These are phyloP conservation scores for Candida sakaeoensis DNA, from an alignment of 805 yeast species.

Conservation along the genomic window DNA sequence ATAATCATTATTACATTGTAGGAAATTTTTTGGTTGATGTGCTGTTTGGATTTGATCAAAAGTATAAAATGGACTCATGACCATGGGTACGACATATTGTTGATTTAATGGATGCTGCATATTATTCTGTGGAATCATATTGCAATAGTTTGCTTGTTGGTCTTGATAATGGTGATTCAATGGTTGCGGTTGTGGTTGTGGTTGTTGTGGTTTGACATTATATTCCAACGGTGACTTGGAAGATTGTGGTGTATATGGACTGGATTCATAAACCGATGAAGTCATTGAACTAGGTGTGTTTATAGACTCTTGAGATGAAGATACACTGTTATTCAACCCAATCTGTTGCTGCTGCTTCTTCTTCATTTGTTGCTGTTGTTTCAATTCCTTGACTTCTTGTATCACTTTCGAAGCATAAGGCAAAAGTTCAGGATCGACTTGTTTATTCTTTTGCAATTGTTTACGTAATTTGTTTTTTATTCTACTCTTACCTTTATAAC, in stretches of 20 bases:
- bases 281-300: conserved; percentile 7
- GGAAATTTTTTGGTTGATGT: conserved; percentile 3
- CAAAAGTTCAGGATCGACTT: conserved; percentile 14
- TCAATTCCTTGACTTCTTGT: conserved; percentile 8
- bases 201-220: conserved; percentile 4
- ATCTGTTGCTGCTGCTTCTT: conserved; percentile 2
- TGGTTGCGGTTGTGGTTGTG: conserved; percentile 7
- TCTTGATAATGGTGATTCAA: no score
- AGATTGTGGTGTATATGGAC: conserved; percentile 9
- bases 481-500: conserved; percentile 42
- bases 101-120: conserved; percentile 2
- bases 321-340: conserved; percentile 2
- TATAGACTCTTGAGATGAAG: conserved; percentile 1
- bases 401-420: conserved; percentile 11
- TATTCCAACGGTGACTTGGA: conserved; percentile 6
- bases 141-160: background rate
- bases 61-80: background rate
- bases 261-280: conserved; percentile 2
- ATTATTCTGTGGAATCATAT: background rate
- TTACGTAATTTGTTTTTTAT: conserved; percentile 41
- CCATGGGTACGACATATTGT: conserved; percentile 1
- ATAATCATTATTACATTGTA: conserved; percentile 24
- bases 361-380: conserved; percentile 7
- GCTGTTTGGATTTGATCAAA: conserved; percentile 11
- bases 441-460: conserved; percentile 26